Percentiles rank a stretch among this genome's conserved stretches.
These are phyloP conservation scores for Stephanodiscus minutulus DNA, from an alignment of 108 stramenopile genomes.

Conservation along the genomic window DNA sequence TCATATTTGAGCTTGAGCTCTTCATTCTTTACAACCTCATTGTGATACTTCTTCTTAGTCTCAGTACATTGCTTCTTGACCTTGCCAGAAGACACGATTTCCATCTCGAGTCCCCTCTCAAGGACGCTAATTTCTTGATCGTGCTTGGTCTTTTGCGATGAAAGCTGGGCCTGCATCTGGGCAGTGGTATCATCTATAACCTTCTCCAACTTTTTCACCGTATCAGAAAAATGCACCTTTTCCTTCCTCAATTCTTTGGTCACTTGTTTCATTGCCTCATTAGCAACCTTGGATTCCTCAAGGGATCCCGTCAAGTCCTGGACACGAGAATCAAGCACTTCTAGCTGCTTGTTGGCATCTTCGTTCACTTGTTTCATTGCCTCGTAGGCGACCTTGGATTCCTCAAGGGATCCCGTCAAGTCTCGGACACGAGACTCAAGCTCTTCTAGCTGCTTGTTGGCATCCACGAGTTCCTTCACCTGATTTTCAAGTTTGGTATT, in stretches of 20 bases:
- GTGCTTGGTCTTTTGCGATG: not conserved
- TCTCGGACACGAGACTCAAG: not conserved
- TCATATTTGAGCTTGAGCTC: not conserved
- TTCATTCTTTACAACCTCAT: not conserved
- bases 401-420: not conserved
- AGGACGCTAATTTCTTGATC: not conserved
- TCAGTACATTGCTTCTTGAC: not conserved
- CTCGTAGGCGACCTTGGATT: not conserved
- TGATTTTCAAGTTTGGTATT: constrained; percentile 9
- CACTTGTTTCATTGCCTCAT: constrained; percentile 3
- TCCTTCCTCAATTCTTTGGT: not conserved
- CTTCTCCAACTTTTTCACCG: not conserved
- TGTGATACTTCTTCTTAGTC: not conserved
- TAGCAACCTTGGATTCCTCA: not conserved
- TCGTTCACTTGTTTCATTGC: not conserved
- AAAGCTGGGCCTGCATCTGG: constrained; percentile 1
- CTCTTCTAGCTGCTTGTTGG: not conserved
- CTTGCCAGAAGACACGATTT: not conserved
- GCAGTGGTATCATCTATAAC: not conserved
- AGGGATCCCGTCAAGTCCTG: not conserved
- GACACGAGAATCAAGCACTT: too few species aligned
- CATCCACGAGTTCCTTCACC: constrained; percentile 9
- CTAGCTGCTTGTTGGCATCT: too few species aligned
- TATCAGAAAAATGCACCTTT: not conserved
- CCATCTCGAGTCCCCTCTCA: not conserved